Conservation (phyloP, 2,329 filamentous ascomycete genomes). For the Chaetomiaceae sp. region DNA sequence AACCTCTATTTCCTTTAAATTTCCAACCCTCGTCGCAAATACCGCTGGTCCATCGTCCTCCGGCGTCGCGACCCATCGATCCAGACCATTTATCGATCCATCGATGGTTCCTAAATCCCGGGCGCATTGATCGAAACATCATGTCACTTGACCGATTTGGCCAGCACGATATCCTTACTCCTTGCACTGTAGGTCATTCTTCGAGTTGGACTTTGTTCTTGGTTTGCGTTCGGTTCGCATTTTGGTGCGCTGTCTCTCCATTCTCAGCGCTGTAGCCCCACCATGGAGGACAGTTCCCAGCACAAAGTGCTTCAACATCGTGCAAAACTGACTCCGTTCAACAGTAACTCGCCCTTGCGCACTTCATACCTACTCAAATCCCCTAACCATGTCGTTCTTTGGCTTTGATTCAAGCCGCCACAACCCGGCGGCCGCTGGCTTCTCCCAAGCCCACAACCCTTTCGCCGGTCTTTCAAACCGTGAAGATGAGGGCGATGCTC, state of each 20-base stretch:
- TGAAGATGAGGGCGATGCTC: conserved; percentile 55
- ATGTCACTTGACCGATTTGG: conserved; percentile 23
- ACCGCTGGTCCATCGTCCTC: not conserved
- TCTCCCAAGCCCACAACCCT: conserved; percentile 77
- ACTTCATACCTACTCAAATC: not conserved
- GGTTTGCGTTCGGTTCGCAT: no score
- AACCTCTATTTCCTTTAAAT: not conserved
- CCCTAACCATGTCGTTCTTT: conserved; percentile 76
- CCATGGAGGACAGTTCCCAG: not conserved
- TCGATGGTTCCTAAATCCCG: not conserved
- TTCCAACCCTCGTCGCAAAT: not conserved
- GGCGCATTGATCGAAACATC: conserved; percentile 20
- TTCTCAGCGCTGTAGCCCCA: no score
- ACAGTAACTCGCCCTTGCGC: conserved; percentile 15
- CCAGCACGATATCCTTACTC: conserved; percentile 17
- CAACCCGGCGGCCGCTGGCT: conserved; percentile 67
- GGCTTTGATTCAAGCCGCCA: conserved; percentile 74
- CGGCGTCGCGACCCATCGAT: not conserved
- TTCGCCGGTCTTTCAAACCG: conserved; percentile 75
- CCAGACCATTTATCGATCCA: no score
- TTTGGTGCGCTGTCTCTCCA: no score
- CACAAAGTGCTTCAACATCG: no score
- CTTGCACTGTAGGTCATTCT: conserved; percentile 20
- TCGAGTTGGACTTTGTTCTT: not conserved
- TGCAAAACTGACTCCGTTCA: not conserved